Base-by-base conservation (phyloP, 2,329 filamentous ascomycete genomes). In the Myriosclerotinia duriaeana region DNA sequence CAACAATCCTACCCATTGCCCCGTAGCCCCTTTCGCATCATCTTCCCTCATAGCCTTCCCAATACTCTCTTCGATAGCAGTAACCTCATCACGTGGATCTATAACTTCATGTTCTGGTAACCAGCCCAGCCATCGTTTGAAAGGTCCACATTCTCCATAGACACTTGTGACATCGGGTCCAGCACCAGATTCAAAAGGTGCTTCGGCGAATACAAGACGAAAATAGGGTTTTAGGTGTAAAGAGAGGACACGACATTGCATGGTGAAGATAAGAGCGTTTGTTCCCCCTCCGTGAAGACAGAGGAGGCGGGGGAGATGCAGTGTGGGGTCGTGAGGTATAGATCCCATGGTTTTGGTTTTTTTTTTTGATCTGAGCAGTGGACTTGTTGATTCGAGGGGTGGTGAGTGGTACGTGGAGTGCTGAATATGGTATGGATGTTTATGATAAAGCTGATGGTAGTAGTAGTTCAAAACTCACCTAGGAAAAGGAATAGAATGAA, bases 221-320 rank as follows among this genome's bases (percentile, higher is more conserved):
- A 92, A 92, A 54, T 82, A 78, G 5, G 65, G 60, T 50, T 50
- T 64, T 14, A 67, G 61, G 20, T 64, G 59, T 1, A 50, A 12
- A 30, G 44, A 42, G 3, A 67, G 36, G 20, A 79, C 79, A 69
- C 90, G 89, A 71, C 87, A 86, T 78, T 93, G 90, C 14, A 83
- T 76, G 68, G 83, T 80, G 79, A 93, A 93, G 76, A 92, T 85
- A 52, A 81, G 75, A n/a, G 83, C 87, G 73, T 89, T 92, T 70
- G 88, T 87, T 68, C 90, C 90, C 72, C 90, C 90, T 75, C 90
- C 90, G 77, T 93, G 90, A n/a, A 93, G 86, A 78, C 89, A 93
- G 71, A 93, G 87, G 71, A 93, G 86, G 67, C 90, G 87, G 3
- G 89, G 89, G 22, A 70, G 65, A 6, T 69, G 38, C 14, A 68